Percentiles rank a stretch among this genome's conserved stretches.
These are phyloP conservation scores for Fagopyrum tataricum DNA, from an alignment of 148 eudicot species.

Conservation along the genomic window DNA sequence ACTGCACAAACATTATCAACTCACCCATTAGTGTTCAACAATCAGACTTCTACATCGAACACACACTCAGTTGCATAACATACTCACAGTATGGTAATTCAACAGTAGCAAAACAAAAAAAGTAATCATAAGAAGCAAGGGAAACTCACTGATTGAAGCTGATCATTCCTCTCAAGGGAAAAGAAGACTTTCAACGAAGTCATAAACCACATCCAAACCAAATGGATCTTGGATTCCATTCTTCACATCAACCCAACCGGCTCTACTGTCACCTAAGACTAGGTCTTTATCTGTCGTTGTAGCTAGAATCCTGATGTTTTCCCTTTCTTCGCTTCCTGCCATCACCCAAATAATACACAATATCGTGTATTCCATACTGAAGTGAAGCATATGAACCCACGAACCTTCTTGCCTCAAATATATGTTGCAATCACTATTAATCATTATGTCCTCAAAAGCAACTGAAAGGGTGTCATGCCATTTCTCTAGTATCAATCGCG, in stretches of 20 bases:
- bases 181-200: slow-evolving; percentile 10
- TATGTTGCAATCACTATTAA: not conserved
- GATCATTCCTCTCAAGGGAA: not conserved
- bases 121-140: too few species aligned
- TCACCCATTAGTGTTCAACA: too few species aligned
- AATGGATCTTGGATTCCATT: not conserved
- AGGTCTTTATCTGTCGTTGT: not conserved
- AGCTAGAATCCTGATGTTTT: not conserved
- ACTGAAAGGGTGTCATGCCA: not conserved
- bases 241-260: not conserved
- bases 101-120: too few species aligned
- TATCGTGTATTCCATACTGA: not conserved
- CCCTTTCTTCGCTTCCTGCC: not conserved
- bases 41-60: too few species aligned
- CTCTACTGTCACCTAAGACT: not conserved
- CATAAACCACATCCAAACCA: not conserved
- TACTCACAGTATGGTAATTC: too few species aligned
- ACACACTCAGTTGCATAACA: too few species aligned
- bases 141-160: too few species aligned
- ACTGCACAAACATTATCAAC: too few species aligned
- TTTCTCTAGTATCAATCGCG: not conserved
- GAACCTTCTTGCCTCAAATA: not conserved
- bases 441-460: not conserved
- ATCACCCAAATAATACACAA: not conserved
- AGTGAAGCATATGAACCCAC: not conserved